Evolutionary conservation across 305 asterid species (phyloP).

Genomic region (Fraxinus nigra): DNA sequence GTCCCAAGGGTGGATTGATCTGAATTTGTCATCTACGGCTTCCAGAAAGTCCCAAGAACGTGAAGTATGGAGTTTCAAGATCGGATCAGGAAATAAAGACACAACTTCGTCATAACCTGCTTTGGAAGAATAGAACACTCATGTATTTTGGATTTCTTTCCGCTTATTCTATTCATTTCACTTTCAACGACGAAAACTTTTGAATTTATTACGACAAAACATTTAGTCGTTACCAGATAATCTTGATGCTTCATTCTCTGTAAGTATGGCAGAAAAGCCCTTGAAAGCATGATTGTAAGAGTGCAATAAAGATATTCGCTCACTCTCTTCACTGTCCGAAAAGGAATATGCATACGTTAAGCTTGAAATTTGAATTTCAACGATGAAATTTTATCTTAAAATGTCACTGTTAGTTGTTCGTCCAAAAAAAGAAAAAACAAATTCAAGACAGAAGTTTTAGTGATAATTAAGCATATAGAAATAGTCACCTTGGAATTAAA

Average conservation of each 20-base stretch:
- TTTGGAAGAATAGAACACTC: background rate
- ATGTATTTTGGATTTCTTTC: background rate
- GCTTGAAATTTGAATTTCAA: background rate
- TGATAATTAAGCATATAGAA: background rate
- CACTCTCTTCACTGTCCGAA: constrained; percentile 47
- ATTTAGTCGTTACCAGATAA: constrained; percentile 40
- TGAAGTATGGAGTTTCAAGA: constrained; percentile 63
- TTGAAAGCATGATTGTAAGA: constrained; percentile 59
- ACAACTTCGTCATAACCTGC: constrained; percentile 55
- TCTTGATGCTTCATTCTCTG: constrained; percentile 54
- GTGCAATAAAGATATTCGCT: constrained; percentile 32
- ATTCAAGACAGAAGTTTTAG: background rate
- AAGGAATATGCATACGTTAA: background rate
- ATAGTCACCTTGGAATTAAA: constrained; percentile 52
- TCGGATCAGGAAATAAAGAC: constrained; percentile 63
- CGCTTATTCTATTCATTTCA: background rate
- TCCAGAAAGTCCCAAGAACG: constrained; percentile 77
- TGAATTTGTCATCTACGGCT: constrained; percentile 30
- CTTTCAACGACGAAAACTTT: background rate
- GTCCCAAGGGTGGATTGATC: constrained; percentile 29
- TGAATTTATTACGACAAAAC: no score
- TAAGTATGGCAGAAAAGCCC: constrained; percentile 72
- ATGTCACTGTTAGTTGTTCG: background rate
- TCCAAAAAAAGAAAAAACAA: background rate
- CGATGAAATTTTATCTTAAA: background rate